Evolutionary conservation across 257 asterid genomes (phyloP).

Genomic region (Eustoma russellianum): DNA sequence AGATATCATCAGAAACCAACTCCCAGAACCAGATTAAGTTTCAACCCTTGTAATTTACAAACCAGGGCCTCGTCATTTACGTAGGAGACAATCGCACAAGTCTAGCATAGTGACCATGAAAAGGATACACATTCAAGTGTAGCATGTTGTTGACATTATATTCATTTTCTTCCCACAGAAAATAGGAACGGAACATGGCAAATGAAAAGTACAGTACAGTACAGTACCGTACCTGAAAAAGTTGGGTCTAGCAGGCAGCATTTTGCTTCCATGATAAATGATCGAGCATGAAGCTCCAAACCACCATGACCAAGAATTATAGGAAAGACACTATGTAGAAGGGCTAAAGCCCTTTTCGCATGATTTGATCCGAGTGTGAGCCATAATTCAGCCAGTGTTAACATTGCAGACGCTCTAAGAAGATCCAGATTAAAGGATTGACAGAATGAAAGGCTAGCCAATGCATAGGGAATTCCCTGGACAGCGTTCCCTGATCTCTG

Average conservation of each 20-base stretch:
- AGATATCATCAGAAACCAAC: no score
- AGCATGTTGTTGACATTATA: neutral
- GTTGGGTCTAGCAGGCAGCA: conserved; percentile 71
- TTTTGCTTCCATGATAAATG: conserved; percentile 78
- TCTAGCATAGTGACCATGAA: no score
- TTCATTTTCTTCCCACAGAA: neutral
- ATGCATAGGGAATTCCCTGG: conserved; percentile 86
- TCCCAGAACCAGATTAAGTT: no score
- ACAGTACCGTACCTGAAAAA: conserved; percentile 85
- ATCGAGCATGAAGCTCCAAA: conserved; percentile 81
- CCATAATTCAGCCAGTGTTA: conserved; percentile 85
- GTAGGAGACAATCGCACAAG: neutral
- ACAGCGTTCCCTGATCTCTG: conserved; percentile 93
- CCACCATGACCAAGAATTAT: conserved; percentile 96
- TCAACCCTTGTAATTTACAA: no score
- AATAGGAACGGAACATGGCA: neutral
- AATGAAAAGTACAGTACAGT: conserved; percentile 6
- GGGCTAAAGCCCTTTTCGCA: conserved; percentile 72
- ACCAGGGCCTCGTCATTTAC: no score
- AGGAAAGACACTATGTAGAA: conserved; percentile 71
- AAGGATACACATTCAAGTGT: neutral
- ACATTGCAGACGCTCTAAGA: conserved; percentile 84
- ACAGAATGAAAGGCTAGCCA: conserved; percentile 93
- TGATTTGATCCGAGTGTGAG: conserved; percentile 86
- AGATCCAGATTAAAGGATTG: conserved; percentile 94